Percentiles rank a stretch among this genome's conserved stretches.
phyloP scores from a whole-genome alignment of 441 rosid species.

The Populus tomentosa region DNA sequence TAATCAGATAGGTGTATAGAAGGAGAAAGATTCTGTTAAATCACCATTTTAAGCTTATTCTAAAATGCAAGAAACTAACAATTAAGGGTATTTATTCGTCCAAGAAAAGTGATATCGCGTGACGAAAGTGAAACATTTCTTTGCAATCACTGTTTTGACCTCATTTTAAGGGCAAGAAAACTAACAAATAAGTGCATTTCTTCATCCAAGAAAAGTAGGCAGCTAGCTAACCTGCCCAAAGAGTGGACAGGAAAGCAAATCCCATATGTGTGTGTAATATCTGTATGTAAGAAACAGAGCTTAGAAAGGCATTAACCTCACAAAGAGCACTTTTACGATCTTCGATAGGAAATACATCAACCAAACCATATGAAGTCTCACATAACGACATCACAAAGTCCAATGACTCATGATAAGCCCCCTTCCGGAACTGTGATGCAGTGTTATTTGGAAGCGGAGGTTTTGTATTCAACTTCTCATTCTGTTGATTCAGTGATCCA shows the following conservation, averaged over 20 bases:
- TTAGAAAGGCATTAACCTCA: slow-evolving; percentile 51
- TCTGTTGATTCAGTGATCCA: slow-evolving; percentile 77
- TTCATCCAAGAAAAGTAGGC: neutral
- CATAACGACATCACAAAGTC: slow-evolving; percentile 90
- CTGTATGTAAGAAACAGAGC: neutral
- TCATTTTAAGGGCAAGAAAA: neutral
- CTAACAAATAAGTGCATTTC: neutral
- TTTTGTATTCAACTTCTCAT: slow-evolving; percentile 59
- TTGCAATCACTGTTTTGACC: neutral
- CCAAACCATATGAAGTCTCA: slow-evolving; percentile 92
- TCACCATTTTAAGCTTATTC: neutral
- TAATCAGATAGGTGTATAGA: neutral
- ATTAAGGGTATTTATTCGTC: neutral
- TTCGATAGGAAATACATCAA: slow-evolving; percentile 94
- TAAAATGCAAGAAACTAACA: neutral
- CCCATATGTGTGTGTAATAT: neutral
- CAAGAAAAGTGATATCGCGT: neutral
- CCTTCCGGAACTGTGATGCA: slow-evolving; percentile 80
- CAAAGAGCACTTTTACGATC: slow-evolving; percentile 89
- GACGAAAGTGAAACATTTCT: neutral
- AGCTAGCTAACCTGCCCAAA: neutral
- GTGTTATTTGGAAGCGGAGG: slow-evolving; percentile 75
- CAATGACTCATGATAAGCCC: slow-evolving; percentile 88
- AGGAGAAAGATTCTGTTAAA: neutral
- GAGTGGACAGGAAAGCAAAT: neutral